Percentiles rank a stretch among this genome's conserved stretches.
These are phyloP conservation scores for Trichoderma sp. DNA, from an alignment of 2,329 filamentous ascomycete genomes.

Conservation along the genomic window DNA sequence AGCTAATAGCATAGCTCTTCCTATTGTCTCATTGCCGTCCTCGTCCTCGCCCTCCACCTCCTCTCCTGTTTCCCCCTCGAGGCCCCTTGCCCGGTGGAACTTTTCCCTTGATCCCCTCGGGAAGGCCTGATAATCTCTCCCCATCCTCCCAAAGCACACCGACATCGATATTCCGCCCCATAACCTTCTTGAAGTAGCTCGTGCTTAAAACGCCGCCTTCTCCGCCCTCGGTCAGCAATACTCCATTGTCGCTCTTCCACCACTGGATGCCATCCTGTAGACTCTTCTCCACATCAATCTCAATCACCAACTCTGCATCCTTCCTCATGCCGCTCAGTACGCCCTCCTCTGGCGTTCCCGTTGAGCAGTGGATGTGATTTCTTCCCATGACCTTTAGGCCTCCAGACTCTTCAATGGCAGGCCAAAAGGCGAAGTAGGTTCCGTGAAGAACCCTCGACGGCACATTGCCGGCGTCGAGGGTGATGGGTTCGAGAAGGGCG, in stretches of 20 bases:
- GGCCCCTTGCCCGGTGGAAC: constrained; percentile 52
- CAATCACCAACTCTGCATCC: constrained; percentile 76
- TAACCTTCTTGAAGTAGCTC: constrained; percentile 71
- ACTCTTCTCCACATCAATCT: constrained; percentile 70
- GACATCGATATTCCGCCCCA: constrained; percentile 59
- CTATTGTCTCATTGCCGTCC: constrained; percentile 29
- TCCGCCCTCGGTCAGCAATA: constrained; percentile 65
- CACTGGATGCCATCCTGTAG: constrained; percentile 66
- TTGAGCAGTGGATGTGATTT: constrained; percentile 89
- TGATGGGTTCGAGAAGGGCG: constrained; percentile 69
- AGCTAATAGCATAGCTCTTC: neutral
- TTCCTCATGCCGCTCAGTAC: constrained; percentile 80
- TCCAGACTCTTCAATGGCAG: constrained; percentile 70
- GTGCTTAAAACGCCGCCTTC: constrained; percentile 63
- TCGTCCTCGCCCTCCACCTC: constrained; percentile 40
- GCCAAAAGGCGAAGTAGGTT: constrained; percentile 82
- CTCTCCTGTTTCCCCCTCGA: constrained; percentile 42
- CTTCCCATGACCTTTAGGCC: constrained; percentile 79
- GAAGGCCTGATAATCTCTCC: constrained; percentile 65
- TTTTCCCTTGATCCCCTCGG: constrained; percentile 54
- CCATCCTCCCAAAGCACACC: constrained; percentile 73
- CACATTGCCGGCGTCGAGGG: constrained; percentile 50
- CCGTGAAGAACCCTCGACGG: constrained; percentile 78
- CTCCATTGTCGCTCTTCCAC: constrained; percentile 78
- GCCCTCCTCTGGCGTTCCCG: constrained; percentile 61